Conservation (phyloP, 2,329 filamentous ascomycete species). For the Pyrenochaeta sp. region DNA sequence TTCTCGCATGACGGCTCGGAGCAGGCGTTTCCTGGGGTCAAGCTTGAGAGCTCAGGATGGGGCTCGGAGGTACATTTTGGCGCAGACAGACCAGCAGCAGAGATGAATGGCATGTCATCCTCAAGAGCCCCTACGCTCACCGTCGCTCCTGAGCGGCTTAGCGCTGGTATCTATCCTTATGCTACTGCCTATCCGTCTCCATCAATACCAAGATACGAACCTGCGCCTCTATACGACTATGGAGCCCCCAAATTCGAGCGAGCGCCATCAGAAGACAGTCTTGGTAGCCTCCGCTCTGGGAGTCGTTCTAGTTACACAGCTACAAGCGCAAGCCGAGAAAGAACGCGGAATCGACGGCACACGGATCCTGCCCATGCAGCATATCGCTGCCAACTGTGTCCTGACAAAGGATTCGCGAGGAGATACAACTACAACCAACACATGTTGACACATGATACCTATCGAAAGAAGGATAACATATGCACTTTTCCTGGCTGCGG, state of each 20-base stretch:
- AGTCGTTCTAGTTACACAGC: conserved; percentile 5
- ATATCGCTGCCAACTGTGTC: conserved; percentile 73
- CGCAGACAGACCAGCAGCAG: conserved; percentile 19
- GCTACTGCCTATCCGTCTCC: conserved; percentile 33
- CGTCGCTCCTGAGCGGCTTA: conserved; percentile 44
- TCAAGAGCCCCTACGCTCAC: conserved; percentile 35
- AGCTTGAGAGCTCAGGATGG: conserved; percentile 41
- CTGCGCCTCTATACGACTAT: conserved; percentile 21
- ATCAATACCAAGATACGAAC: conserved; percentile 30
- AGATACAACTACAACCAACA: conserved; percentile 90
- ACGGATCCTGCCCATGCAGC: conserved; percentile 51
- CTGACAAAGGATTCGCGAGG: conserved; percentile 78
- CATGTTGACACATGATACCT: conserved; percentile 82
- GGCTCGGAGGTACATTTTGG: conserved; percentile 28
- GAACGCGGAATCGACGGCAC: conserved; percentile 23
- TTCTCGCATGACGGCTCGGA: conserved; percentile 46
- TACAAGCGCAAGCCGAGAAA: conserved; percentile 12
- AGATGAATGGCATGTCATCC: conserved; percentile 14
- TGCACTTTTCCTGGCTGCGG: conserved; percentile 72
- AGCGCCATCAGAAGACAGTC: conserved; percentile 19
- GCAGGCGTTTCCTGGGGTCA: conserved; percentile 36
- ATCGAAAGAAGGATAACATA: conserved; percentile 73
- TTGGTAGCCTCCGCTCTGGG: conserved; percentile 21
- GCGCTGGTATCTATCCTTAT: conserved; percentile 32
- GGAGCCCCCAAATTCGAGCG: conserved; percentile 15